These are phyloP conservation scores for Eragrostis nindensis DNA, from an alignment of 176 grass and related monocot species.

Conservation along the genomic window DNA sequence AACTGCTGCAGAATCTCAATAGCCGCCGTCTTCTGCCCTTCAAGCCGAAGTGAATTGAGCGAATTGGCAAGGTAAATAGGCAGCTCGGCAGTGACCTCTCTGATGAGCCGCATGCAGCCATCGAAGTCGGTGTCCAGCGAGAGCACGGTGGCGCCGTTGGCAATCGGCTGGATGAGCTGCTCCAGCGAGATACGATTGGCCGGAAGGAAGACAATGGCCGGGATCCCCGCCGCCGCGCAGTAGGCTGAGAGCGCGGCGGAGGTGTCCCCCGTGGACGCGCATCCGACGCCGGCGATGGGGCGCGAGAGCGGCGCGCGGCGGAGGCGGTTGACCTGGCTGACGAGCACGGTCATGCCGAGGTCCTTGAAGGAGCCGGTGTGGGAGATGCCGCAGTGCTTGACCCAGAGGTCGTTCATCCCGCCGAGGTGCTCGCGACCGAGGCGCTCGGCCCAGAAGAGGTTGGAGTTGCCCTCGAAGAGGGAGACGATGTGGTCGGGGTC, in stretches of 20 bases:
- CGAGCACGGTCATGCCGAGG: slow-evolving; percentile 97
- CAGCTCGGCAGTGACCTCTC: slow-evolving; percentile 87
- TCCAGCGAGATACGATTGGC: slow-evolving; percentile 85
- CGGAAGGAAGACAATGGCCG: slow-evolving; percentile 83
- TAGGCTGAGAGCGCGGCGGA: slow-evolving; percentile 88
- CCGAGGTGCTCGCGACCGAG: slow-evolving; percentile 85
- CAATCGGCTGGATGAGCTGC: slow-evolving; percentile 90
- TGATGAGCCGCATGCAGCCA: slow-evolving; percentile 92
- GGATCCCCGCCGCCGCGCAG: slow-evolving; percentile 92
- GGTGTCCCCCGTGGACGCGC: slow-evolving; percentile 96
- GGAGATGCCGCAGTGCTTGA: slow-evolving; percentile 99
- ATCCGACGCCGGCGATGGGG: slow-evolving; percentile 81
- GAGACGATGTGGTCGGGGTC: slow-evolving; percentile 87
- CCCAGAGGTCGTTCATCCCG: slow-evolving; percentile 95
- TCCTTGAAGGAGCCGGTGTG: slow-evolving; percentile 99
- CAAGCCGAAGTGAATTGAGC: slow-evolving; percentile 79
- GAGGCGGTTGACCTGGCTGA: slow-evolving; percentile 96
- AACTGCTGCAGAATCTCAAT: slow-evolving; percentile 98
- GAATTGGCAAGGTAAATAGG: slow-evolving; percentile 95
- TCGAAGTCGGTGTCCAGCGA: slow-evolving; percentile 94
- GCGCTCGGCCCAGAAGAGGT: slow-evolving; percentile 97
- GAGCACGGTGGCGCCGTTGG: slow-evolving; percentile 92
- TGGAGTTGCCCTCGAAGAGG: slow-evolving; percentile 97
- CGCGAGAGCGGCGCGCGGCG: slow-evolving; percentile 66
- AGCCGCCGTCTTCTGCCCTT: slow-evolving; percentile 88